Percentiles rank a stretch among this genome's conserved stretches.
These are phyloP conservation scores for Paramecium biaurelia DNA, from an alignment of 73 alveolate species.

Conservation along the genomic window DNA sequence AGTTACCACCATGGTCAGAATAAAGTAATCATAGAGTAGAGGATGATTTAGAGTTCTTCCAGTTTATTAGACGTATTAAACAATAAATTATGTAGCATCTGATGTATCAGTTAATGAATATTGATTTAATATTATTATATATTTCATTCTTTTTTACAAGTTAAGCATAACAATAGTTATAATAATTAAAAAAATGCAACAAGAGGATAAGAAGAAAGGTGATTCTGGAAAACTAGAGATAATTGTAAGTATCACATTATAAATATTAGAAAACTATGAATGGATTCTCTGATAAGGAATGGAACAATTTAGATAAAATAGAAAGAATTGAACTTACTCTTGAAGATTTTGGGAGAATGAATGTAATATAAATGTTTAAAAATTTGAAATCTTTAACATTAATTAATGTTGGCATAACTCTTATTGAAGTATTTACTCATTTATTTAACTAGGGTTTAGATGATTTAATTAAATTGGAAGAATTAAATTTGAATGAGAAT, in stretches of 20 bases:
- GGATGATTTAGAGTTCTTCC: slow-evolving; percentile 48
- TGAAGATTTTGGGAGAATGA: slow-evolving; percentile 81
- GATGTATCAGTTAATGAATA: slow-evolving; percentile 32
- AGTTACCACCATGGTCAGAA: slow-evolving; percentile 55
- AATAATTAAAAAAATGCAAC: background rate
- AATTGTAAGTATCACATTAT: background rate
- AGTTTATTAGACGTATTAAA: slow-evolving; percentile 31
- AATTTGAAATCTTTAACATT: slow-evolving; percentile 70
- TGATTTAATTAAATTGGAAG: slow-evolving; percentile 66
- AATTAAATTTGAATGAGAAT: slow-evolving; percentile 75
- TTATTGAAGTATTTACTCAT: slow-evolving; percentile 61
- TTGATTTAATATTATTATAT: slow-evolving; percentile 36
- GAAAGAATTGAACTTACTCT: slow-evolving; percentile 71
- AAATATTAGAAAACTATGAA: slow-evolving; percentile 53
- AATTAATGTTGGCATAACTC: slow-evolving; percentile 71
- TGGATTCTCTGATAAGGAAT: slow-evolving; percentile 61
- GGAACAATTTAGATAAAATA: slow-evolving; percentile 64
- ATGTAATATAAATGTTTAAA: slow-evolving; percentile 67
- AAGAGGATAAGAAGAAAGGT: background rate
- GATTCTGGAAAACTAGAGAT: background rate
- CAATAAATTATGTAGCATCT: slow-evolving; percentile 17
- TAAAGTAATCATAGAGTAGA: slow-evolving; percentile 27
- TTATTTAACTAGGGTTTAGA: slow-evolving; percentile 59
- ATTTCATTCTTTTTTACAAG: background rate
- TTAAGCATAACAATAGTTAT: background rate